These are phyloP conservation scores for Bombardia bombarda DNA, from an alignment of 495 filamentous ascomycete species.

Conservation along the genomic window DNA sequence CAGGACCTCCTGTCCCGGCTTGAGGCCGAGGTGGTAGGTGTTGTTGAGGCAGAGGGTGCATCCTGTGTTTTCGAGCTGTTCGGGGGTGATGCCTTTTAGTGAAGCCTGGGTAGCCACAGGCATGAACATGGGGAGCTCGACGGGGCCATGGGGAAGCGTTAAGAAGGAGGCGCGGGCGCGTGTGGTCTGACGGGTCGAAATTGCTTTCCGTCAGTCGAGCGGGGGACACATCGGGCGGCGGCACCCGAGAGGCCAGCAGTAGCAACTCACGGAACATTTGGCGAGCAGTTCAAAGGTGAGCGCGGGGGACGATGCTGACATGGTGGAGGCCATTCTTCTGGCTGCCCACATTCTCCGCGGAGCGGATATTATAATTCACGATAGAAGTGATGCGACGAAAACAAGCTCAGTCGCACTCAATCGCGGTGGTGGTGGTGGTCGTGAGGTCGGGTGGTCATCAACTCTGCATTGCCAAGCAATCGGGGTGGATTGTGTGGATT, in stretches of 20 bases:
- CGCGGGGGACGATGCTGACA: conserved; percentile 43
- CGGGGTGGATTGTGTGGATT: no score
- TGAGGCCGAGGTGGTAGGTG: conserved; percentile 92
- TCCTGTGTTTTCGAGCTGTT: conserved; percentile 79
- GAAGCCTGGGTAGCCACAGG: conserved; percentile 97
- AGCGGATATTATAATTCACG: no score
- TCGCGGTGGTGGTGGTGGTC: no score
- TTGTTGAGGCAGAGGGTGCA: conserved; percentile 94
- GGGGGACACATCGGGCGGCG: no score
- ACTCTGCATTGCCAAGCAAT: no score
- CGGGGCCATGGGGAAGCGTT: conserved; percentile 82
- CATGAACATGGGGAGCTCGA: conserved; percentile 92
- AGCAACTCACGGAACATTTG: conserved; percentile 68
- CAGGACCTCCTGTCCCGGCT: conserved; percentile 83
- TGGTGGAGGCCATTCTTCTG: conserved; percentile 39
- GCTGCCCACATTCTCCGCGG: conserved; percentile 20
- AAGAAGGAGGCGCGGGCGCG: conserved; percentile 90
- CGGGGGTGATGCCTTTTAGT: conserved; percentile 86
- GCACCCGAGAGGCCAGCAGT: no score
- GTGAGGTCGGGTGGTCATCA: no score
- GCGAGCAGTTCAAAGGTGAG: conserved; percentile 75
- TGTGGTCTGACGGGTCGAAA: conserved; percentile 56
- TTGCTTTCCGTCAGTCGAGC: no score
- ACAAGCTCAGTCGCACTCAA: no score
- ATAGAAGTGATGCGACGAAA: no score